A percentile compares a stretch with the other conserved stretches of the same genome.
Conservation (phyloP, 148 eudicot genomes). For the Diospyros lotus region DNA sequence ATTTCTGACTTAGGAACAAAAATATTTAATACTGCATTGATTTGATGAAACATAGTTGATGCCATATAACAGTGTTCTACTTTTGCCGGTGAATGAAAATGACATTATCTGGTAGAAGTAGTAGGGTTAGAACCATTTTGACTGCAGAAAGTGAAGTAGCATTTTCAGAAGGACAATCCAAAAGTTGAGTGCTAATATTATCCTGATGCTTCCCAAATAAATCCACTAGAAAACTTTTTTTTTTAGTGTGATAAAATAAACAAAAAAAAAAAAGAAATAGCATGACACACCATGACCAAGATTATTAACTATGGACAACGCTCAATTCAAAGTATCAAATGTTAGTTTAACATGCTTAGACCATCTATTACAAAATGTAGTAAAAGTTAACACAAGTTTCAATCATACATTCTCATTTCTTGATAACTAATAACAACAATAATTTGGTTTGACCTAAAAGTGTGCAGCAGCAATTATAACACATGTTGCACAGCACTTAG, state of each 20-base stretch:
- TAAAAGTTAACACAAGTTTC: not conserved
- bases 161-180: too few relatives aligned
- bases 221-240: not conserved
- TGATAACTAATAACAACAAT: too few relatives aligned
- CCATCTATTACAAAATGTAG: not conserved
- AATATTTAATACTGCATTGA: not conserved
- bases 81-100: not conserved
- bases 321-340: not conserved
- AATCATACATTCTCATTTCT: not conserved
- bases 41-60: not conserved
- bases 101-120: not conserved
- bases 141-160: too few relatives aligned
- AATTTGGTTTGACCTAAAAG: too few relatives aligned
- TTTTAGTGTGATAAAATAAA: not conserved
- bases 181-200: not conserved
- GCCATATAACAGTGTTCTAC: not conserved
- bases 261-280: not conserved
- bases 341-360: not conserved
- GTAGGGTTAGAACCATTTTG: too few relatives aligned
- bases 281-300: not conserved
- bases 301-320: not conserved
- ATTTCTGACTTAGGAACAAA: not conserved
- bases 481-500: not conserved
- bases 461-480: too few relatives aligned
- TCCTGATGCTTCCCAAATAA: not conserved